Conservation (phyloP, 1,139 yeast species). For the Saccharomyces hybrid region DNA sequence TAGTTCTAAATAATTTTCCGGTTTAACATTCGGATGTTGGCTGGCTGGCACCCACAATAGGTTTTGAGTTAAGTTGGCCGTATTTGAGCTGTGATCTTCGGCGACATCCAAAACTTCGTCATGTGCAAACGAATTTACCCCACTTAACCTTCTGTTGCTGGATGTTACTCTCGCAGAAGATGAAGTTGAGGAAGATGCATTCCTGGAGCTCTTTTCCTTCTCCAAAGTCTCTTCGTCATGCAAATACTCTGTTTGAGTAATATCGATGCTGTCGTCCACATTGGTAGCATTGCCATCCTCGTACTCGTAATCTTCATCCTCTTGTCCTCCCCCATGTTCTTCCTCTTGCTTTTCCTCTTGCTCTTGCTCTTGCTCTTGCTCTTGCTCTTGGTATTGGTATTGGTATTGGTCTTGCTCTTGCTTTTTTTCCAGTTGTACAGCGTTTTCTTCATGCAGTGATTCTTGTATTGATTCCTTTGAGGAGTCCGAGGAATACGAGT, state of each 20-base stretch:
- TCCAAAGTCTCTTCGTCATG: conserved; percentile 8
- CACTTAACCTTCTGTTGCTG: conserved; percentile 15
- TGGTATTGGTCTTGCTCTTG: too few relatives aligned
- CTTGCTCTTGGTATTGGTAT: too few relatives aligned
- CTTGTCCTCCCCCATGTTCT: neutral
- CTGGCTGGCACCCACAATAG: conserved; percentile 92
- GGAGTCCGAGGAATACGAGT: conserved; percentile 10
- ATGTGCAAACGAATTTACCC: conserved; percentile 13
- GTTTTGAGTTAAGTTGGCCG: conserved; percentile 22
- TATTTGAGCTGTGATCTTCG: neutral
- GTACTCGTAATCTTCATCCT: conserved; percentile 1
- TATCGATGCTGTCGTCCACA: conserved; percentile 18
- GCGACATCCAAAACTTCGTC: neutral
- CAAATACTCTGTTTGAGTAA: conserved; percentile 20
- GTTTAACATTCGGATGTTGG: conserved; percentile 88
- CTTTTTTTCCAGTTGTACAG: neutral
- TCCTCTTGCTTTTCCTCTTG: too few relatives aligned
- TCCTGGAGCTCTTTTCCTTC: neutral
- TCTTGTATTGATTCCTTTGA: neutral
- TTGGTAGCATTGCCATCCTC: conserved; percentile 3
- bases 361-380: too few relatives aligned
- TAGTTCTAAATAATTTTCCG: conserved; percentile 79
- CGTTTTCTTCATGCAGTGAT: neutral
- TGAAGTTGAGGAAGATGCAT: neutral
- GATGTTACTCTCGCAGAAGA: conserved; percentile 2